These are phyloP conservation scores for Heracleum sosnowskyi DNA, from an alignment of 129 eudicot genomes.

Conservation along the genomic window DNA sequence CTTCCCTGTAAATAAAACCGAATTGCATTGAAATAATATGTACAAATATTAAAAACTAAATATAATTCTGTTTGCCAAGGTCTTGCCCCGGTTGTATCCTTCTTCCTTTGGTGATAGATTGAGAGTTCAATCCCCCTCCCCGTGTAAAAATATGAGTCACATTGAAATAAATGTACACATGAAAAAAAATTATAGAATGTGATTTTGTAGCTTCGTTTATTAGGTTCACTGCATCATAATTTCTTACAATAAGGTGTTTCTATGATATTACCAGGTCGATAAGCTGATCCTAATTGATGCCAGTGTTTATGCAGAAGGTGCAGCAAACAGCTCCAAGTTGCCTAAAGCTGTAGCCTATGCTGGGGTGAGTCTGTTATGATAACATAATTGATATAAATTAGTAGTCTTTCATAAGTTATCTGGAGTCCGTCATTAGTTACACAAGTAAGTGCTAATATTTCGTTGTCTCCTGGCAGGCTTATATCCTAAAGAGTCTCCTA, in stretches of 20 bases:
- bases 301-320: constrained; percentile 89
- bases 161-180: not conserved
- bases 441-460: not conserved
- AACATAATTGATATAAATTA: not conserved
- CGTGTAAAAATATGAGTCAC: not conserved
- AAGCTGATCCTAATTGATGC: constrained; percentile 83
- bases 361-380: constrained; percentile 42
- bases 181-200: not conserved
- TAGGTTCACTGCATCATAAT: not conserved
- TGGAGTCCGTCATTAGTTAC: not conserved
- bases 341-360: constrained; percentile 66
- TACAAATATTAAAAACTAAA: not conserved
- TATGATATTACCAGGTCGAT: constrained; percentile 50
- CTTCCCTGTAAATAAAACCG: not conserved
- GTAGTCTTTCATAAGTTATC: not conserved
- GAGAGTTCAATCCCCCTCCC: not conserved
- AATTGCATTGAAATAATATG: not conserved
- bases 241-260: not conserved
- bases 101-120: not conserved
- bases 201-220: not conserved
- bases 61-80: not conserved
- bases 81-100: not conserved
- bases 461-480: constrained; percentile 46
- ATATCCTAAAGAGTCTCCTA: constrained; percentile 53
- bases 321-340: constrained; percentile 60